These are phyloP conservation scores for Endocarpon pusillum DNA, from an alignment of 495 filamentous ascomycete genomes.

Conservation along the genomic window DNA sequence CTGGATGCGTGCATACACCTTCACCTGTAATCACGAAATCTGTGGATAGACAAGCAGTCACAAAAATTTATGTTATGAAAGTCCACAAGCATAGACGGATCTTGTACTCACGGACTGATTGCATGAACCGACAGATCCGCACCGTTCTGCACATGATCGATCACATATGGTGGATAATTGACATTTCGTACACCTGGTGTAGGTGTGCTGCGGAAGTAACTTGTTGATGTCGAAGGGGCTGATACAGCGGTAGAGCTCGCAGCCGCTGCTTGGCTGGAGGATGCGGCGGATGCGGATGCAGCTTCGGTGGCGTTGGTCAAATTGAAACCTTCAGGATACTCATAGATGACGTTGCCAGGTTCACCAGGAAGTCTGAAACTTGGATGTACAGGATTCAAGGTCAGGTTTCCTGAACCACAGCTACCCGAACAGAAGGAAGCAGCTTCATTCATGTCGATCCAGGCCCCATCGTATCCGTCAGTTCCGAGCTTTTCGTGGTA, in stretches of 20 bases:
- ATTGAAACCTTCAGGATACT: constrained; percentile 59
- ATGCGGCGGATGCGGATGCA: constrained; percentile 34
- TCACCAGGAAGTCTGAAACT: constrained; percentile 50
- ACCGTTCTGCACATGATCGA: constrained; percentile 52
- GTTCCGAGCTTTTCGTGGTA: constrained; percentile 41
- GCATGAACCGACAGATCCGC: constrained; percentile 61
- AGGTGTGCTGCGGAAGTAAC: constrained; percentile 44
- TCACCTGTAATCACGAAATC: too few relatives aligned
- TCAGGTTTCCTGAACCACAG: constrained; percentile 53
- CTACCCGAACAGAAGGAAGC: constrained; percentile 70
- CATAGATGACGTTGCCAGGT: constrained; percentile 37
- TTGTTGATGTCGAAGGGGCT: constrained; percentile 20
- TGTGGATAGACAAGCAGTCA: too few relatives aligned
- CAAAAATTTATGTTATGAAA: too few relatives aligned
- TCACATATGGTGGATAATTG: constrained; percentile 63
- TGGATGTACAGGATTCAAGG: constrained; percentile 53
- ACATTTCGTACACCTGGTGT: constrained; percentile 57
- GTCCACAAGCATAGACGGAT: too few relatives aligned
- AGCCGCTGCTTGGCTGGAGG: constrained; percentile 32
- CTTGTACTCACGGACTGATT: too few relatives aligned
- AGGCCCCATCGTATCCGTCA: constrained; percentile 40
- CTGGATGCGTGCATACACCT: too few relatives aligned
- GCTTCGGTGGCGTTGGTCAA: constrained; percentile 55
- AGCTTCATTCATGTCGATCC: constrained; percentile 50
- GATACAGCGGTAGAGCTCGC: constrained; percentile 18